A percentile compares a stretch with the other conserved stretches of the same genome.
These are phyloP conservation scores for Neopestalotiopsis clavispora DNA, from an alignment of 2,329 filamentous ascomycete genomes.

Conservation along the genomic window DNA sequence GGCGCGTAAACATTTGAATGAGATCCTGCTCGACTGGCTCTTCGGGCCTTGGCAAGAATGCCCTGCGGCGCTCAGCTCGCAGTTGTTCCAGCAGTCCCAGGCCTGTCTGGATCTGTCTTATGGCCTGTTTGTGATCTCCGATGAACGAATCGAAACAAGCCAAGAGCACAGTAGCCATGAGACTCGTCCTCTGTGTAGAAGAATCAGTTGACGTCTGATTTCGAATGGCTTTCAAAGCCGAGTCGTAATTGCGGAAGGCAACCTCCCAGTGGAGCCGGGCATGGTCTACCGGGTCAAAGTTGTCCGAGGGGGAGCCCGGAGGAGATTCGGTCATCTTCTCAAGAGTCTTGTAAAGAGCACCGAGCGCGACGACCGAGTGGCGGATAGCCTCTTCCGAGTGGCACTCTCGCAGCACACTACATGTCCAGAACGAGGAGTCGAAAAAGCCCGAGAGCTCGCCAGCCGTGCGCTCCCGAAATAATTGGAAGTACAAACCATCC, in stretches of 20 bases:
- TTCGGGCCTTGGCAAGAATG: slow-evolving; percentile 44
- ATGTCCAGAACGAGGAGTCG: slow-evolving; percentile 68
- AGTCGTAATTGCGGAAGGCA: slow-evolving; percentile 63
- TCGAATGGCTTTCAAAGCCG: slow-evolving; percentile 57
- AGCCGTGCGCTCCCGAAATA: slow-evolving; percentile 66
- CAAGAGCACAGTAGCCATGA: slow-evolving; percentile 70
- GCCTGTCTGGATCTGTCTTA: slow-evolving; percentile 64
- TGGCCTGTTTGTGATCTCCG: slow-evolving; percentile 66
- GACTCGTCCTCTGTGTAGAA: slow-evolving; percentile 54
- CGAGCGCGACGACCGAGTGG: slow-evolving; percentile 69
- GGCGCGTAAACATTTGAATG: slow-evolving; percentile 65
- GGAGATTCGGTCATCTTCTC: slow-evolving; percentile 61
- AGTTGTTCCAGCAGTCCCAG: slow-evolving; percentile 59
- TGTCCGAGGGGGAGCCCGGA: slow-evolving; percentile 48
- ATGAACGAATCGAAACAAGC: slow-evolving; percentile 73
- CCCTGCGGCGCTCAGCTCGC: slow-evolving; percentile 48
- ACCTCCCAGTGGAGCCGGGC: slow-evolving; percentile 61
- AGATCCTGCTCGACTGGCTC: slow-evolving; percentile 63
- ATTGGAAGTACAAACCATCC: slow-evolving; percentile 65
- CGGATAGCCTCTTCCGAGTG: slow-evolving; percentile 65
- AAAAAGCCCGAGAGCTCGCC: slow-evolving; percentile 71
- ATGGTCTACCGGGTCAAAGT: slow-evolving; percentile 40
- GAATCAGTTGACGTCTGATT: slow-evolving; percentile 47
- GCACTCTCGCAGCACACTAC: slow-evolving; percentile 66
- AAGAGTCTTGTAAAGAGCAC: slow-evolving; percentile 69